Conservation (phyloP, 768 basidiomycete genomes). For the Megacollybia marginata region DNA sequence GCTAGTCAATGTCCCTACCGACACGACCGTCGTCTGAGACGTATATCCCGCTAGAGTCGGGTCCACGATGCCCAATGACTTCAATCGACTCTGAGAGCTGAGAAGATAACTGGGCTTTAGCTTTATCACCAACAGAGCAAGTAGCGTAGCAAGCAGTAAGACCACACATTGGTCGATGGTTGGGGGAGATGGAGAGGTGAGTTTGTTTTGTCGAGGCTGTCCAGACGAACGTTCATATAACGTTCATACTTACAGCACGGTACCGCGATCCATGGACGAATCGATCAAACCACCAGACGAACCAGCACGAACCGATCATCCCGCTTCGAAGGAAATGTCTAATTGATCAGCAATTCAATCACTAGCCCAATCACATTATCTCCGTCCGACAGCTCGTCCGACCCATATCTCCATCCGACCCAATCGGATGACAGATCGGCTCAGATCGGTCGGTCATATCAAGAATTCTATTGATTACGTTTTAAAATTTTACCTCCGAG, state of each 20-base stretch:
- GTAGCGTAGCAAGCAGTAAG: not conserved
- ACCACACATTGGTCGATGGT: not conserved
- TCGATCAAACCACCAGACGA: too few relatives aligned
- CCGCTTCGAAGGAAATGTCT: too few relatives aligned
- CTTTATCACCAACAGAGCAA: not conserved
- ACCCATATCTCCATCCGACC: too few relatives aligned
- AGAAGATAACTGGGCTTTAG: not conserved
- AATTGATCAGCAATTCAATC: too few relatives aligned
- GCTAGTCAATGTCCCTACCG: not conserved
- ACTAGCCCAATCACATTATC: too few relatives aligned
- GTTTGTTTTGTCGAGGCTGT: too few relatives aligned
- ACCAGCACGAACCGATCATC: too few relatives aligned
- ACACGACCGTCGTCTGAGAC: slow-evolving; percentile 7
- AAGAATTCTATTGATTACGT: too few relatives aligned
- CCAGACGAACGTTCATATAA: not conserved
- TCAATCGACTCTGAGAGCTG: slow-evolving; percentile 4
- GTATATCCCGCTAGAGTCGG: slow-evolving; percentile 8
- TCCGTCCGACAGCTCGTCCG: too few relatives aligned
- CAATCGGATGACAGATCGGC: too few relatives aligned
- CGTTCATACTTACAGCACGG: not conserved
- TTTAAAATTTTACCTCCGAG: too few relatives aligned
- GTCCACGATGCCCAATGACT: slow-evolving; percentile 8
- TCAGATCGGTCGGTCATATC: too few relatives aligned
- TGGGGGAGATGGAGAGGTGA: not conserved
- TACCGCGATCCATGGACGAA: not conserved